Base-by-base conservation (phyloP, 2,329 filamentous ascomycete species). In the Madurella fahalii region DNA sequence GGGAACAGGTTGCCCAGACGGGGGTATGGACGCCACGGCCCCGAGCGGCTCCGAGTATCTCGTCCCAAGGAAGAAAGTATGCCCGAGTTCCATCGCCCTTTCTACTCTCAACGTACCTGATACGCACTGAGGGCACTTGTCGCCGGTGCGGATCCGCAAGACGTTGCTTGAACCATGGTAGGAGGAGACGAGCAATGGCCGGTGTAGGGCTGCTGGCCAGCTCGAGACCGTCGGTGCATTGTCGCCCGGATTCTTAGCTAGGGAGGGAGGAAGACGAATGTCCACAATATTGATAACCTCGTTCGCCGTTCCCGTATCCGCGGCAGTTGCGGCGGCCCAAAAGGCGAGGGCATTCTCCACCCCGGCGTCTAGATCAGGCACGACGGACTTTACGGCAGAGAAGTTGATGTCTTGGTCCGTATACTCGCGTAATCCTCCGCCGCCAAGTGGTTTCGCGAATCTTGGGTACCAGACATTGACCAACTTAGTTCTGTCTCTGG, bases 31-130 rank as follows among this genome's bases (percentile, higher is more conserved):
- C 2, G 94, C 80, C 1, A 72, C 77, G 1, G 89, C 87, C 8
- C 79, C 74, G 0, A 99, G 77, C 0, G 90, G 86, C 17, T 82
- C 77, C 20, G 88, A 92, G 73, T 99, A 99, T 31, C 92, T 83
- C 1, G 89, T 92, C 11, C 93, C 92, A 1, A 99, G 84, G 69
- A 95, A 86, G 72, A 99, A 99, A 0, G 94, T 97, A 70, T 99
- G 94, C 1, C 90, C 94, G 15, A 97, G 79, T 71, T 99, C 94
- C 47, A 97, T 86, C 8, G 91, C 89, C 58, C 81, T 85, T 54
- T 87, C 80, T 2, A 88, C 76, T 42, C 76, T 77, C 18, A 97
- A 75, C 2, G 69, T 74, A 0, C 87, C 87, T 0, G 75, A 65
- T 0, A 72, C 65, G 67, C 94, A 99, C 40, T 78, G 76, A 0